phyloP scores from a whole-genome alignment of 129 eudicot genomes.

The Flaveria brownii region DNA sequence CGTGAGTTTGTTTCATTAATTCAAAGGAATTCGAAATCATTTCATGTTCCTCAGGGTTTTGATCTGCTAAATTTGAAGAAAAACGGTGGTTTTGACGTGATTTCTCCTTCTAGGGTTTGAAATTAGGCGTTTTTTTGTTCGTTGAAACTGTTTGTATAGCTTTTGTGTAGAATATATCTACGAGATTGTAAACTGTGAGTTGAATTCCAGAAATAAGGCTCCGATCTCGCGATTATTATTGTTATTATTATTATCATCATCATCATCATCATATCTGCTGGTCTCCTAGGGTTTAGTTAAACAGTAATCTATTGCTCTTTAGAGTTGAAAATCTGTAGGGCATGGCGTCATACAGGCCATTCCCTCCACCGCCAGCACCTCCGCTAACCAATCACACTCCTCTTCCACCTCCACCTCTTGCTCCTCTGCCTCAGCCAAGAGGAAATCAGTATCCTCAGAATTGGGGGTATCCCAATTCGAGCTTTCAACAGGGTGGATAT shows the following conservation, averaged over 20 bases:
- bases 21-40: not conserved
- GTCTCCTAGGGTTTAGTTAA: slow-evolving; percentile 36
- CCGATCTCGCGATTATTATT: not conserved
- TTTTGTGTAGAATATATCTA: not conserved
- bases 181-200: not conserved
- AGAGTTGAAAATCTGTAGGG: slow-evolving; percentile 11
- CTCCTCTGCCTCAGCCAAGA: slow-evolving; percentile 46
- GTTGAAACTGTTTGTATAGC: not conserved
- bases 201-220: slow-evolving; percentile 12
- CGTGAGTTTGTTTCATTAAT: slow-evolving; percentile 16
- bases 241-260: no score
- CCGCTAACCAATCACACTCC: slow-evolving; percentile 49
- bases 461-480: slow-evolving; percentile 59
- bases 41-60: slow-evolving; percentile 14
- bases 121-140: slow-evolving; percentile 15
- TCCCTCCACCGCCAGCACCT: slow-evolving; percentile 81
- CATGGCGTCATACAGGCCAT: slow-evolving; percentile 93
- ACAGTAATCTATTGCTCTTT: slow-evolving; percentile 13
- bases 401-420: slow-evolving; percentile 52
- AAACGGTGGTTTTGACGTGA: slow-evolving; percentile 2
- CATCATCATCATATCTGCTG: not conserved
- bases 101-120: slow-evolving; percentile 37
- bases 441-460: slow-evolving; percentile 67
- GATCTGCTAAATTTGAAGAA: not conserved
- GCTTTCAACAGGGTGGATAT: slow-evolving; percentile 53